Evolutionary conservation across 495 filamentous ascomycete genomes (phyloP).

Genomic region (Penicillium antarcticum): DNA sequence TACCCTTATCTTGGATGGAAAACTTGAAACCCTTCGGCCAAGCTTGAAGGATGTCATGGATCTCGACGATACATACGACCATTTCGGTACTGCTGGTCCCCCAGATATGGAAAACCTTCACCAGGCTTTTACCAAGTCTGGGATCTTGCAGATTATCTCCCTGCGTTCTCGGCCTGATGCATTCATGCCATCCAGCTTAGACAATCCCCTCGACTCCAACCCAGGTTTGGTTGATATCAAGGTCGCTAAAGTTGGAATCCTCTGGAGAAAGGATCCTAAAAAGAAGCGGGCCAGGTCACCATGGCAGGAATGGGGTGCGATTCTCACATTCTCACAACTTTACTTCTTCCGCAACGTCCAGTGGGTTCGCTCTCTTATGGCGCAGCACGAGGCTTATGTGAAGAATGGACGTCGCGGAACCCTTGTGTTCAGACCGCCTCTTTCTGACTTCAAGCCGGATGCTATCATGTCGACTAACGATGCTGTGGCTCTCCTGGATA

Average conservation of each 20-base stretch:
- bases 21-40: conserved; percentile 76
- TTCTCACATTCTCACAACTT: conserved; percentile 90
- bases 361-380: conserved; percentile 89
- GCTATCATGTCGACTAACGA: conserved; percentile 87
- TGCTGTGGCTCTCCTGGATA: conserved; percentile 83
- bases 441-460: conserved; percentile 91
- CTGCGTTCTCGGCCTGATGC: conserved; percentile 89
- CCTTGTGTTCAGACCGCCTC: conserved; percentile 82
- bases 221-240: conserved; percentile 96
- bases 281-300: conserved; percentile 93
- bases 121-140: conserved; percentile 83
- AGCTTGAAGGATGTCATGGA: conserved; percentile 88
- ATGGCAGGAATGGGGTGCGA: conserved; percentile 98
- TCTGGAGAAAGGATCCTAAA: conserved; percentile 95
- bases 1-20: conserved; percentile 84
- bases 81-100: conserved; percentile 68
- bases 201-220: conserved; percentile 82
- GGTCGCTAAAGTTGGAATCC: conserved; percentile 88
- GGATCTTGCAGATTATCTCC: conserved; percentile 90
- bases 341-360: conserved; percentile 92
- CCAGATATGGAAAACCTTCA: conserved; percentile 77
- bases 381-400: conserved; percentile 77
- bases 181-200: conserved; percentile 83
- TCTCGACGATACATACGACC: conserved; percentile 87
- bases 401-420: conserved; percentile 53